phyloP scores from a whole-genome alignment of 345 rosid genomes.

The Aquilaria malaccensis region DNA sequence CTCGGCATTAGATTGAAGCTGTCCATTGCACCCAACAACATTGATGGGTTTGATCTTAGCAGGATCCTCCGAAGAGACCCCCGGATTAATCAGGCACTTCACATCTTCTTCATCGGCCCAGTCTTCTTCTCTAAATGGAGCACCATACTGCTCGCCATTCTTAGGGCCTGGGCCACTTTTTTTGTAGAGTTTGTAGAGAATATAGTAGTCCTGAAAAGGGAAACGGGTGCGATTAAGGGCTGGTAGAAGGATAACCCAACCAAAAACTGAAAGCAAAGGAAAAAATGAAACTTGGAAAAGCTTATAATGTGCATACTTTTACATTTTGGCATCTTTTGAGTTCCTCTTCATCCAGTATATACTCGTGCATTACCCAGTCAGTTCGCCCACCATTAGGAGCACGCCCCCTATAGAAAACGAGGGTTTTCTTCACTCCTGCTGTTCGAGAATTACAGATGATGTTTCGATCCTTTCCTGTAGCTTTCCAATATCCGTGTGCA shows the following conservation, averaged over 20 bases:
- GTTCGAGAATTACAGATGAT: conserved; percentile 40
- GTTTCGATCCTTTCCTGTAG: conserved; percentile 75
- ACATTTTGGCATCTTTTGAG: conserved; percentile 56
- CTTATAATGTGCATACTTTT: conserved; percentile 32
- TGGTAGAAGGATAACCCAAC: no score
- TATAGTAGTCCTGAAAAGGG: conserved; percentile 46
- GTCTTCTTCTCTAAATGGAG: conserved; percentile 83
- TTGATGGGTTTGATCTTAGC: conserved; percentile 20
- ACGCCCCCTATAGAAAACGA: conserved; percentile 74
- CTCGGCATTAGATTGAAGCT: conserved; percentile 23
- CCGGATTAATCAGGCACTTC: no score
- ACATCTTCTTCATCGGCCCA: conserved; percentile 56
- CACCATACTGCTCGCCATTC: conserved; percentile 95
- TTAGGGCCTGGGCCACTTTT: conserved; percentile 97
- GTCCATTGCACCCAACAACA: conserved; percentile 15
- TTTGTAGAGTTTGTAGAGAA: conserved; percentile 73
- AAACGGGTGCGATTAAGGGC: neutral
- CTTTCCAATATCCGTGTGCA: conserved; percentile 75
- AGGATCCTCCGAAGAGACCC: conserved; percentile 11
- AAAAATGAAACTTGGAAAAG: neutral
- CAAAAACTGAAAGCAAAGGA: conserved; percentile 1
- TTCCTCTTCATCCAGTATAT: conserved; percentile 70
- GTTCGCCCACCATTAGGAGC: conserved; percentile 80
- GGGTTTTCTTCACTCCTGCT: conserved; percentile 83
- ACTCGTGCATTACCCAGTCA: conserved; percentile 98